Evolutionary conservation across 129 eudicot species (phyloP).

Genomic region (Artemisia argyi): DNA sequence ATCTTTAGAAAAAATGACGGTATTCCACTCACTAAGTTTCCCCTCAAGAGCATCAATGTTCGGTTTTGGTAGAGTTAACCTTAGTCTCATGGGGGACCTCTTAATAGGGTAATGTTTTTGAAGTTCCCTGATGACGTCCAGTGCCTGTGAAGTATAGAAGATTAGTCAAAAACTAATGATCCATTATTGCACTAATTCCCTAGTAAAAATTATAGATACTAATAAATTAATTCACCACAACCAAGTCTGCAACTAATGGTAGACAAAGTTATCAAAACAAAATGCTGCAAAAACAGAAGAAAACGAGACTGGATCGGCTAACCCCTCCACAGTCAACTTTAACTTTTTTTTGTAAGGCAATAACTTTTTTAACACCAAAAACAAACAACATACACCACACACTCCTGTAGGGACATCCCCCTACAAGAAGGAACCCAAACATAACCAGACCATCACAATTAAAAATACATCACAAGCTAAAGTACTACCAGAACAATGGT

Average conservation of each 20-base stretch:
- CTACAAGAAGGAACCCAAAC: too few relatives aligned
- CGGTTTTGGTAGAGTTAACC: constrained; percentile 52
- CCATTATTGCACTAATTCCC: background rate
- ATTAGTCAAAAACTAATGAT: constrained; percentile 16
- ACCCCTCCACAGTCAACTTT: background rate
- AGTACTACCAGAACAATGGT: too few relatives aligned
- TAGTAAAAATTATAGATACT: background rate
- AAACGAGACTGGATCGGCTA: background rate
- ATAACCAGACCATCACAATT: too few relatives aligned
- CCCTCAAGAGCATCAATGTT: constrained; percentile 51
- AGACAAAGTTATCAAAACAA: constrained; percentile 8
- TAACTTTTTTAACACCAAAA: too few relatives aligned
- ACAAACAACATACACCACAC: too few relatives aligned
- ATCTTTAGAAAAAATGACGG: constrained; percentile 61
- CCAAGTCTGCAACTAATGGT: background rate
- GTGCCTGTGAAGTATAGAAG: constrained; percentile 51
- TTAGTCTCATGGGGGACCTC: constrained; percentile 83
- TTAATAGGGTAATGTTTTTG: constrained; percentile 85
- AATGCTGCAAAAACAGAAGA: background rate
- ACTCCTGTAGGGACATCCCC: too few relatives aligned
- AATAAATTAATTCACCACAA: background rate
- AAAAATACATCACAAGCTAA: too few relatives aligned
- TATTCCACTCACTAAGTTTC: constrained; percentile 72
- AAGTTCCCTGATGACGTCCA: constrained; percentile 96
- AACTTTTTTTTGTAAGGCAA: too few relatives aligned